Base-by-base conservation (phyloP, 1,284 basidiomycete genomes). In the Mycosarcoma maydis region DNA sequence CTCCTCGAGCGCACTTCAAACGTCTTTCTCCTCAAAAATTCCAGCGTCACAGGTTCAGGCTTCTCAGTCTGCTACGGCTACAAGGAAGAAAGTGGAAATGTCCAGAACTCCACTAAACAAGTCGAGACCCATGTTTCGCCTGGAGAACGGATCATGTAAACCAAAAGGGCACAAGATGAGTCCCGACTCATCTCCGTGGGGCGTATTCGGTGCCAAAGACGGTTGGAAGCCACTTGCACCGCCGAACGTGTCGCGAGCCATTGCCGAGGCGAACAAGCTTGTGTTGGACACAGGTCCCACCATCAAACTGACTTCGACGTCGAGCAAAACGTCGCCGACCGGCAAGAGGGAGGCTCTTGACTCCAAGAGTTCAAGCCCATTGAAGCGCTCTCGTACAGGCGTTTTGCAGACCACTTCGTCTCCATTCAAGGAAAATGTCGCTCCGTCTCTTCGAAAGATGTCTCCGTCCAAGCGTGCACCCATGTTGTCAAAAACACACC, bases 141-240 rank as follows among this genome's bases (percentile, higher is more conserved):
- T 70, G n/a, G 67, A 70, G 26, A 70, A 40, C 0, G 61, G 67
- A n/a, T 61, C 64, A 6, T 55, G 39, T 32, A 57, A 55, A 38
- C 61, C 60, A 6, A 56, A 60, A 33, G 67, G 67, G 11, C 60
- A 70, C 43, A 65, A 61, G 49, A 65, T 65, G 61, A 60, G 46
- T 17, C 53, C 56, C 5, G 27, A 54, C 30, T 33, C 61, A 19
- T 60, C 67, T 26, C 61, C 57, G 1, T 70, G 67, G 67, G 67
- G 67, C 11, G 61, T 70, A 9, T 65, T 70, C 34, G 61, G 67
- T 2, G 53, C 6, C 34, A 65, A 60, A 40, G 67, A 65, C 13
- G 67, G 57, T 2, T 70, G 67, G 61, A 65, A 64, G 38, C 67
- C 67, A 4, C 53, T 70, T 7, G 65, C 65, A 1, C 49, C 58